Conservation (phyloP, 768 basidiomycete species). For the Tricholoma matsutake region DNA sequence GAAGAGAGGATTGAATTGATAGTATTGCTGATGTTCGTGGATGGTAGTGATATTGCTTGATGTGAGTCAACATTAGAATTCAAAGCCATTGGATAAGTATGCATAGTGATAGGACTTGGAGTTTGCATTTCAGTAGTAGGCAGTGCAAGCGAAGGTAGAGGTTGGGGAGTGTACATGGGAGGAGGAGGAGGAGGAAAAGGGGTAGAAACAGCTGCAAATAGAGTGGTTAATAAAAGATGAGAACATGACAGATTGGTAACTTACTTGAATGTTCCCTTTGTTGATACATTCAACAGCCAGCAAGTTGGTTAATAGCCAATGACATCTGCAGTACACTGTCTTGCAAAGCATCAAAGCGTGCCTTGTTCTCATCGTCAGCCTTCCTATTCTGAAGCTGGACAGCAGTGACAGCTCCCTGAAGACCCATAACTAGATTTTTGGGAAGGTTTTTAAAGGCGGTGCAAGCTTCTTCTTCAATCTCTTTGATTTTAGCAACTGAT, state of each 20-base stretch:
- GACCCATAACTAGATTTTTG: not conserved
- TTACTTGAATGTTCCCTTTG: not conserved
- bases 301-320: not conserved
- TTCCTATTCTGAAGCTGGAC: not conserved
- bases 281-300: not conserved
- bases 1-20: not conserved
- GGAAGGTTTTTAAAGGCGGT: not conserved
- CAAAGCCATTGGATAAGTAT: too few relatives aligned
- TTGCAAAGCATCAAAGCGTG: not conserved
- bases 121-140: too few relatives aligned
- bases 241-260: not conserved
- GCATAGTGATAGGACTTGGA: too few relatives aligned
- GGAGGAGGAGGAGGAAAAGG: not conserved
- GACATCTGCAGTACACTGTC: not conserved
- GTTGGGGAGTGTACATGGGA: not conserved
- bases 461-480: not conserved
- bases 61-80: too few relatives aligned
- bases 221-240: not conserved
- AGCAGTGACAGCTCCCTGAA: not conserved
- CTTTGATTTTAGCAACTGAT: not conserved
- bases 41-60: too few relatives aligned
- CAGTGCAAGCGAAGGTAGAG: too few relatives aligned
- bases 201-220: not conserved
- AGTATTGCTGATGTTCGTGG: too few relatives aligned
- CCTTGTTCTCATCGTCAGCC: not conserved